A percentile compares a stretch with the other conserved stretches of the same genome.
phyloP scores from a whole-genome alignment of 164 flowering plant genomes.

The Macadamia tetraphylla region DNA sequence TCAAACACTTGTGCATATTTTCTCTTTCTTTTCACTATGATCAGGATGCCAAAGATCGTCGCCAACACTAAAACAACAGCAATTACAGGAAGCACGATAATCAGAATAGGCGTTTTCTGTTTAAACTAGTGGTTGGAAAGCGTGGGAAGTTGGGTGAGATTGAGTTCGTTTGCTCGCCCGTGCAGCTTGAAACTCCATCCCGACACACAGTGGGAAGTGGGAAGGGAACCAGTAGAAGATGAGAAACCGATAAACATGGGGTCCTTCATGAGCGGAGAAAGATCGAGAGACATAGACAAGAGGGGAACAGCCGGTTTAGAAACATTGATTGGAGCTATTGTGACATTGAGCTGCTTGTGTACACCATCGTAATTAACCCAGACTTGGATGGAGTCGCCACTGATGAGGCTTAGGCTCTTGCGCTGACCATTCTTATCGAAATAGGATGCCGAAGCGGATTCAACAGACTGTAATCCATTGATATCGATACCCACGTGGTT shows the following conservation, averaged over 20 bases:
- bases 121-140: too few species aligned
- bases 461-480: too few species aligned
- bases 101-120: slow-evolving; percentile 8
- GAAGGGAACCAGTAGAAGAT: slow-evolving; percentile 54
- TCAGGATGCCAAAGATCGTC: neutral
- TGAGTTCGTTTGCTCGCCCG: slow-evolving; percentile 25
- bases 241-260: slow-evolving; percentile 78
- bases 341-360: slow-evolving; percentile 30
- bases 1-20: slow-evolving; percentile 37
- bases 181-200: slow-evolving; percentile 36
- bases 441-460: slow-evolving; percentile 36
- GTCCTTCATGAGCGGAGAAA: slow-evolving; percentile 36
- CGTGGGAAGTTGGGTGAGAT: slow-evolving; percentile 25
- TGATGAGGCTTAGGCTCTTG: slow-evolving; percentile 27
- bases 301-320: slow-evolving; percentile 30
- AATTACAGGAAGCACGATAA: slow-evolving; percentile 20
- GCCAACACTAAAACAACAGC: neutral
- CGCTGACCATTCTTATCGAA: slow-evolving; percentile 15
- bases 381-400: slow-evolving; percentile 42
- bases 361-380: slow-evolving; percentile 69
- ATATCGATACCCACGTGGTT: slow-evolving; percentile 7
- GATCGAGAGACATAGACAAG: slow-evolving; percentile 39
- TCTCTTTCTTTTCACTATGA: slow-evolving; percentile 17
- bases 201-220: slow-evolving; percentile 22
- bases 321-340: slow-evolving; percentile 27